Evolutionary conservation across 2,329 filamentous ascomycete genomes (phyloP).

Genomic region (Blumeria hordei): DNA sequence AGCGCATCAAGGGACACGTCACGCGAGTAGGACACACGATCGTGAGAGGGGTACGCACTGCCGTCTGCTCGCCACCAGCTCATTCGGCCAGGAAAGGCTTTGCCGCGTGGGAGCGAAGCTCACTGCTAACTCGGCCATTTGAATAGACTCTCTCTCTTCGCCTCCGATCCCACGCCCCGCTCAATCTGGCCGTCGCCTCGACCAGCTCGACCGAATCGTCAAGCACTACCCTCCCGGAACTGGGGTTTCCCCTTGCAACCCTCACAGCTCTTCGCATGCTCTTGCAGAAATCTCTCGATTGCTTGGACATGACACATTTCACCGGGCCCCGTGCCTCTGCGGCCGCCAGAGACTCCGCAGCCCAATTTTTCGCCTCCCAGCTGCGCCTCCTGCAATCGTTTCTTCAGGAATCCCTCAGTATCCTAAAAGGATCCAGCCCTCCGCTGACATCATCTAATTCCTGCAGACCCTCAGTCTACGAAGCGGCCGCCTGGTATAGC

Average conservation of each 20-base stretch:
- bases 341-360: not conserved
- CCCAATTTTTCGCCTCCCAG: slow-evolving; percentile 27
- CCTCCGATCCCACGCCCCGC: slow-evolving; percentile 37
- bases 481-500: slow-evolving; percentile 1
- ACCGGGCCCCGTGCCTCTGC: slow-evolving; percentile 37
- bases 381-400: slow-evolving; percentile 30
- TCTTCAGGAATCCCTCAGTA: slow-evolving; percentile 24
- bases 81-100: no score
- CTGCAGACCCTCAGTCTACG: not conserved
- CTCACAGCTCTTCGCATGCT: slow-evolving; percentile 49
- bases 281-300: slow-evolving; percentile 62
- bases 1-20: slow-evolving; percentile 77
- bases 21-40: slow-evolving; percentile 78
- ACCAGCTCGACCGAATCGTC: not conserved
- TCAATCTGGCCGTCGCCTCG: slow-evolving; percentile 15
- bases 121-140: no score
- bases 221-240: slow-evolving; percentile 6
- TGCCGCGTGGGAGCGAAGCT: no score
- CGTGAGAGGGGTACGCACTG: slow-evolving; percentile 53
- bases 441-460: not conserved
- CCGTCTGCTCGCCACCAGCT: not conserved
- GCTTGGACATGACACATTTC: slow-evolving; percentile 54
- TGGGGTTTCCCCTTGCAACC: slow-evolving; percentile 36
- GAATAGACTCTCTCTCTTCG: slow-evolving; percentile 50
- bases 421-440: slow-evolving; percentile 28